Percentiles rank a stretch among this genome's conserved stretches.
Conservation (phyloP, 208 protist species). For the Leishmania martiniquensis region DNA sequence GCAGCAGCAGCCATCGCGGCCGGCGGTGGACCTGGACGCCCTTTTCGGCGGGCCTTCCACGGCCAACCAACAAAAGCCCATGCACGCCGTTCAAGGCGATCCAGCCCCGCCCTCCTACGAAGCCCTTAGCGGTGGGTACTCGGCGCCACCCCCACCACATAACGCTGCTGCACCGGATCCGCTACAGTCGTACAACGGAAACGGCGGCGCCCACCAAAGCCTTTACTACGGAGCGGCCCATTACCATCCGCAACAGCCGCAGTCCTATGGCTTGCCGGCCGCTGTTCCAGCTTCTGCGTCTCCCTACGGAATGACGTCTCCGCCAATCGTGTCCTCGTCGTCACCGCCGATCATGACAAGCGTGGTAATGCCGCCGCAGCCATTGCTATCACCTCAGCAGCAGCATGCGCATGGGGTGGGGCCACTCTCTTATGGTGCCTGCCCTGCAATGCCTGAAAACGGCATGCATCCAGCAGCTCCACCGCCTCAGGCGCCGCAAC, state of each 20-base stretch:
- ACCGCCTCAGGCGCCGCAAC: constrained; percentile 8
- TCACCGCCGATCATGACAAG: constrained; percentile 1
- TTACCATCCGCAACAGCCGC: constrained; percentile 9
- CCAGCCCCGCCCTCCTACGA: constrained; percentile 31
- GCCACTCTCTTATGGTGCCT: not conserved
- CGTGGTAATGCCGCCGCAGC: constrained; percentile 4
- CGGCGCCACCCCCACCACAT: constrained; percentile 7
- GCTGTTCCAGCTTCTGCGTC: constrained; percentile 1
- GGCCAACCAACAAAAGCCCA: constrained; percentile 7
- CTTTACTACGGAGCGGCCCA: not conserved
- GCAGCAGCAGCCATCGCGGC: constrained; percentile 12
- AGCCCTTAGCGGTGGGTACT: constrained; percentile 19
- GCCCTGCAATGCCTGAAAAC: not conserved
- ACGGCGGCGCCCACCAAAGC: not conserved
- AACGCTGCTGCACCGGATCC: not conserved
- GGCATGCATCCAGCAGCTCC: constrained; percentile 5
- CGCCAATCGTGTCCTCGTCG: not conserved
- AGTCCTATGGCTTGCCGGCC: not conserved
- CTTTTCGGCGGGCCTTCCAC: constrained; percentile 61
- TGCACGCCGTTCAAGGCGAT: not conserved
- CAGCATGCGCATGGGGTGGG: not conserved
- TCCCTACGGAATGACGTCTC: not conserved
- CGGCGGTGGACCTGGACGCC: constrained; percentile 61
- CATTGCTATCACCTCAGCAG: constrained; percentile 9
- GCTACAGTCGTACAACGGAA: constrained; percentile 5